Conservation (phyloP, 208 protist genomes). For the Crithidia thermophila region DNA sequence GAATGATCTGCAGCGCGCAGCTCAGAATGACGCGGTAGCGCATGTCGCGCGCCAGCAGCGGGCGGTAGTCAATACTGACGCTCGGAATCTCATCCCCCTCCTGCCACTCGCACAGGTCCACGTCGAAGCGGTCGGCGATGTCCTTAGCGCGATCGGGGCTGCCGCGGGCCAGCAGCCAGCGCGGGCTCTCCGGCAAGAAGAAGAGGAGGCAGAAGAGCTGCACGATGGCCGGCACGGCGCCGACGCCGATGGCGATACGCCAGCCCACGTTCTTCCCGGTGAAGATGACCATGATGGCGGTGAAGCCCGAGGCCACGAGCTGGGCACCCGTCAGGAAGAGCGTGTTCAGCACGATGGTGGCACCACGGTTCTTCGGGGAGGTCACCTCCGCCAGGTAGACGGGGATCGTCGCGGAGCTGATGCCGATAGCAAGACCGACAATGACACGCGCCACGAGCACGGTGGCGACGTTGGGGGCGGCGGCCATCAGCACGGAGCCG, state of each 20-base stretch:
- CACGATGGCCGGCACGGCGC: slow-evolving; percentile 76
- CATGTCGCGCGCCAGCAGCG: slow-evolving; percentile 58
- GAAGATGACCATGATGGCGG: slow-evolving; percentile 72
- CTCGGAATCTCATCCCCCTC: slow-evolving; percentile 40
- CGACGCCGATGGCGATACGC: slow-evolving; percentile 86
- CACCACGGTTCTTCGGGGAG: slow-evolving; percentile 69
- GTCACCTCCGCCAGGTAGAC: slow-evolving; percentile 93
- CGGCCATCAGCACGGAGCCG: slow-evolving; percentile 78
- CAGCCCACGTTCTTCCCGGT: slow-evolving; percentile 84
- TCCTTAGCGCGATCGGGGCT: slow-evolving; percentile 44
- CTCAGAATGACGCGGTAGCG: slow-evolving; percentile 76
- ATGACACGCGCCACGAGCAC: slow-evolving; percentile 82
- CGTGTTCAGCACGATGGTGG: slow-evolving; percentile 90
- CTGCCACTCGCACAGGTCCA: slow-evolving; percentile 61
- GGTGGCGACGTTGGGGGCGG: slow-evolving; percentile 60
- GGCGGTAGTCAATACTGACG: slow-evolving; percentile 62
- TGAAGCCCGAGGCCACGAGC: slow-evolving; percentile 78
- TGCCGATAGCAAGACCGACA: slow-evolving; percentile 88
- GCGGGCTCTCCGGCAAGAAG: slow-evolving; percentile 89
- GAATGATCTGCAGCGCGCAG: slow-evolving; percentile 88
- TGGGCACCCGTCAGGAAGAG: slow-evolving; percentile 88
- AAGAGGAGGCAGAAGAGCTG: slow-evolving; percentile 81
- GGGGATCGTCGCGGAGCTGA: slow-evolving; percentile 90
- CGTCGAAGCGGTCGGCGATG: slow-evolving; percentile 57
- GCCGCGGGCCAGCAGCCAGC: slow-evolving; percentile 78